Evolutionary conservation across 176 grass and related monocot species (phyloP).

Genomic region (Oryza australiensis): DNA sequence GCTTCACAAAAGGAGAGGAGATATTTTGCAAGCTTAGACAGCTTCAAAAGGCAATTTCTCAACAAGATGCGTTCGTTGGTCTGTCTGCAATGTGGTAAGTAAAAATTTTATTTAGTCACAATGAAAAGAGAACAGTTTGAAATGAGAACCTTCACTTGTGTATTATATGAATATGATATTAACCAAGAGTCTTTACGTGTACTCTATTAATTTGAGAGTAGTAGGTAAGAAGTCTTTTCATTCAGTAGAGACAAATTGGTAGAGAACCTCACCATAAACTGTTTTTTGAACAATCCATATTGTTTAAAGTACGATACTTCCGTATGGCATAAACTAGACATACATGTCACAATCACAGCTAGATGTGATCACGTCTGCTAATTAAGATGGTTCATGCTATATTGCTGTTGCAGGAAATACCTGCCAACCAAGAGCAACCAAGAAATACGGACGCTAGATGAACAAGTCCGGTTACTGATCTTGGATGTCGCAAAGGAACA

Average conservation of each 20-base stretch:
- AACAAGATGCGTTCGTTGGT: constrained; percentile 33
- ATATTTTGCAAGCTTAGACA: constrained; percentile 60
- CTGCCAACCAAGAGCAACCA: constrained; percentile 57
- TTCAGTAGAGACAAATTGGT: neutral
- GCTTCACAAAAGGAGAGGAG: constrained; percentile 68
- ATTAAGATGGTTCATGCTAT: neutral
- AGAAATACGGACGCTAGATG: constrained; percentile 54
- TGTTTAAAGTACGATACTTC: constrained; percentile 3
- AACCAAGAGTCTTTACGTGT: neutral
- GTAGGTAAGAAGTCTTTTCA: neutral
- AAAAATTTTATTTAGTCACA: constrained; percentile 27
- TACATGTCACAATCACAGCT: neutral
- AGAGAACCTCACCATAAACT: neutral
- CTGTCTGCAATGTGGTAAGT: constrained; percentile 52
- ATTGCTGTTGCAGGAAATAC: constrained; percentile 33
- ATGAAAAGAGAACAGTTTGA: constrained; percentile 24
- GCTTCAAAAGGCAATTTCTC: constrained; percentile 55
- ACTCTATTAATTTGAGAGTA: neutral
- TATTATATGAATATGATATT: neutral
- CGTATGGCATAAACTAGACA: neutral
- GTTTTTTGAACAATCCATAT: neutral
- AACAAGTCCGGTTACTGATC: constrained; percentile 48
- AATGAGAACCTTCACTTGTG: neutral
- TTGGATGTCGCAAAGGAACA: constrained; percentile 51
- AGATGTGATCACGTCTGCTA: neutral